A percentile compares a stretch with the other conserved stretches of the same genome.
Conservation (phyloP, 176 grass and related monocot genomes). For the Oryza coarctata region DNA sequence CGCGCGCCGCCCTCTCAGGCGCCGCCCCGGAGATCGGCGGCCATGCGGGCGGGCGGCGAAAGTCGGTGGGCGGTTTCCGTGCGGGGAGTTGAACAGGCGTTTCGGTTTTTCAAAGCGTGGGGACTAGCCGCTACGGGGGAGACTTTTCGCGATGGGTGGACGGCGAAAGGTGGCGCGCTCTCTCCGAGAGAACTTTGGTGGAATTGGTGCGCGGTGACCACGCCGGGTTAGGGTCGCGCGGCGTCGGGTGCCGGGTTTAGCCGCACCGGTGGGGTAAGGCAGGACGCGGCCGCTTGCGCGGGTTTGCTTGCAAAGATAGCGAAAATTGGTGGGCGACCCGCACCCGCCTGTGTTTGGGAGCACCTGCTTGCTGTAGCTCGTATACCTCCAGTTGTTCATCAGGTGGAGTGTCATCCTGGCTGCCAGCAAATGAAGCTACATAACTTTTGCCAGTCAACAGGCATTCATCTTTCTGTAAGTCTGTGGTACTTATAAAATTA, state of each 20-base stretch:
- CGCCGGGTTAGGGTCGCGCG: not conserved
- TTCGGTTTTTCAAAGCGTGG: not conserved
- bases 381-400: constrained; percentile 61
- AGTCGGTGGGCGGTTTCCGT: not conserved
- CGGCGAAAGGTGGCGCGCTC: not conserved
- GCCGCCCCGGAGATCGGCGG: constrained; percentile 6
- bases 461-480: constrained; percentile 75
- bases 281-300: constrained; percentile 1
- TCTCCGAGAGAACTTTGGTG: not conserved
- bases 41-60: constrained; percentile 27
- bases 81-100: not conserved
- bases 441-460: constrained; percentile 50
- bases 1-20: constrained; percentile 16
- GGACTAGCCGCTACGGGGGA: not conserved
- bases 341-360: not conserved
- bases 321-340: not conserved
- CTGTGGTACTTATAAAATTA: not conserved
- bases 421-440: constrained; percentile 73
- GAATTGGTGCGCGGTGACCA: not conserved
- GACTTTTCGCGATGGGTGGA: constrained; percentile 5
- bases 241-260: not conserved
- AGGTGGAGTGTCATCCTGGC: constrained; percentile 76
- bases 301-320: not conserved
- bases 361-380: constrained; percentile 60
- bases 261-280: not conserved